phyloP scores from a whole-genome alignment of 768 basidiomycete species.

The Mycena chlorophos region DNA sequence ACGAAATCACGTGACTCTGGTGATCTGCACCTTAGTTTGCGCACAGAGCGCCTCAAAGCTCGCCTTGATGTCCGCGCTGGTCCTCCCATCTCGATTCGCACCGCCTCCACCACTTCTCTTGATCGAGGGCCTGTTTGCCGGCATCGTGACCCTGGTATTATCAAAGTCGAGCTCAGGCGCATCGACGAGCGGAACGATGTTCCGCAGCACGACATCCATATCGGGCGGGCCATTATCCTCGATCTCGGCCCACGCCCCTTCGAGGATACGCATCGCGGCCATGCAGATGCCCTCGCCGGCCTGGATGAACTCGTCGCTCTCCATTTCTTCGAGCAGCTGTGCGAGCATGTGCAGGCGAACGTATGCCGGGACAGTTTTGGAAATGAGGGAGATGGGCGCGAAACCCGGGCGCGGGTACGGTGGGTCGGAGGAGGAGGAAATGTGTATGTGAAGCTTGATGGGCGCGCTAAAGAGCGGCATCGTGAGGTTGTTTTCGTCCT shows the following conservation, averaged over 20 bases:
- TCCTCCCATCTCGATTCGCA: constrained; percentile 41
- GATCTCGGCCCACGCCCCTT: constrained; percentile 66
- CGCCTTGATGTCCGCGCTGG: constrained; percentile 48
- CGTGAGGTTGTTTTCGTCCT: constrained; percentile 47
- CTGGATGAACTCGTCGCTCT: constrained; percentile 56
- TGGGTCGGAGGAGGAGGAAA: constrained; percentile 47
- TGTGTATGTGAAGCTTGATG: constrained; percentile 65
- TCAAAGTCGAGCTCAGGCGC: constrained; percentile 8
- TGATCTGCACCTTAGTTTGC: constrained; percentile 36
- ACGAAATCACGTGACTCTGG: not conserved
- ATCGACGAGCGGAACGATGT: constrained; percentile 47
- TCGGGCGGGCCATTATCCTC: constrained; percentile 76
- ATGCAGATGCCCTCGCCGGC: constrained; percentile 73
- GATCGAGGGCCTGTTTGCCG: constrained; percentile 11
- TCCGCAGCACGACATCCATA: constrained; percentile 62
- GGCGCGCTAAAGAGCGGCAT: constrained; percentile 67
- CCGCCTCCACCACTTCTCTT: constrained; percentile 28
- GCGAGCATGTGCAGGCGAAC: constrained; percentile 81
- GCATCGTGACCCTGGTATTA: constrained; percentile 1
- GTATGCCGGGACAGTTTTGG: constrained; percentile 70
- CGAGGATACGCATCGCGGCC: constrained; percentile 66
- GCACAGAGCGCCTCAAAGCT: constrained; percentile 51
- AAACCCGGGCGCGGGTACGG: constrained; percentile 46
- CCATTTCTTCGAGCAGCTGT: constrained; percentile 57
- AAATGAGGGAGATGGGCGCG: constrained; percentile 76